phyloP scores from a whole-genome alignment of 2,329 filamentous ascomycete genomes.

The Xylaria polymorpha region DNA sequence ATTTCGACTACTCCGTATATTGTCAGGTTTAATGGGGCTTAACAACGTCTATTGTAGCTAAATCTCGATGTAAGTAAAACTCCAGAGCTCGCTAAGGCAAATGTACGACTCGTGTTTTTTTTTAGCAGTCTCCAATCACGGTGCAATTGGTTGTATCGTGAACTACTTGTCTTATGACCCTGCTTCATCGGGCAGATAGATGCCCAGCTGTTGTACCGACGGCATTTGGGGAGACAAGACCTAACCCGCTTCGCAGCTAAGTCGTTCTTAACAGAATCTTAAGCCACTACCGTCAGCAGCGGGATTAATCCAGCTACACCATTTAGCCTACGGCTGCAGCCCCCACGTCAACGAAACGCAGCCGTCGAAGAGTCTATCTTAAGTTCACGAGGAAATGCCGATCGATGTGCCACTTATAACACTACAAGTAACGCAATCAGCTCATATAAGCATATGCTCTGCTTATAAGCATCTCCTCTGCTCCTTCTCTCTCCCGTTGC shows the following conservation, averaged over 20 bases:
- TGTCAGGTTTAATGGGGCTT: background rate
- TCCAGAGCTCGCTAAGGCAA: background rate
- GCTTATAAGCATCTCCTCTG: background rate
- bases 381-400: background rate
- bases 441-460: background rate
- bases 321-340: background rate
- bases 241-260: slow-evolving; percentile 3
- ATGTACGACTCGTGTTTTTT: background rate
- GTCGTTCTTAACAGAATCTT: background rate
- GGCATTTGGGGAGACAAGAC: background rate
- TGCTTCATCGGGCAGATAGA: background rate
- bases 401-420: background rate
- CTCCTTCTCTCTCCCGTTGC: too few relatives aligned
- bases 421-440: background rate
- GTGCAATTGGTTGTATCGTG: background rate
- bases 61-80: background rate
- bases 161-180: background rate
- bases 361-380: background rate
- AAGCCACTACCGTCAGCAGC: background rate
- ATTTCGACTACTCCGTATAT: background rate
- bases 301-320: background rate
- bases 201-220: background rate
- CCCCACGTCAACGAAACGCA: background rate
- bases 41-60: background rate
- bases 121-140: background rate